phyloP scores from a whole-genome alignment of 805 yeast species.

The Hanseniaspora jakobsenii region DNA sequence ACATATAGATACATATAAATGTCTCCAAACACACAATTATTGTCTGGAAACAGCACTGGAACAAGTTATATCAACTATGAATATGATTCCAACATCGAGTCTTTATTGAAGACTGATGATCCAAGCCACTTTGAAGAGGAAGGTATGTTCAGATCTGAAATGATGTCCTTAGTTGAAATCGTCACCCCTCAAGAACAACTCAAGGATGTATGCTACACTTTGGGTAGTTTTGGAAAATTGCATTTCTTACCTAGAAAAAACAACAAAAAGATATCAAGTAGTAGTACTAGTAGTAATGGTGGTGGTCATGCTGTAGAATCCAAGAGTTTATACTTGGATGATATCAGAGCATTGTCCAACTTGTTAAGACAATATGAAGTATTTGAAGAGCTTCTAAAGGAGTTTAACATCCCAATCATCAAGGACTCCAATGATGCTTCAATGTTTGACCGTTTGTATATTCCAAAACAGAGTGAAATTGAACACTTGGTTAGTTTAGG shows the following conservation, averaged over 20 bases:
- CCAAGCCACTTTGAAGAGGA: slow-evolving; percentile 21
- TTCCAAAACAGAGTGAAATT: slow-evolving; percentile 43
- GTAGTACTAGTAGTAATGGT: no score
- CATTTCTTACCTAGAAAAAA: slow-evolving; percentile 40
- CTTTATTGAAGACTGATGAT: neutral
- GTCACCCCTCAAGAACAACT: slow-evolving; percentile 85
- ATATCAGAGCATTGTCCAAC: slow-evolving; percentile 70
- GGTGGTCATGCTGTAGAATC: no score
- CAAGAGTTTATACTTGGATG: slow-evolving; percentile 77
- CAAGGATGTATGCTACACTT: slow-evolving; percentile 68
- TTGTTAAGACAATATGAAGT: slow-evolving; percentile 72
- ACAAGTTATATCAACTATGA: neutral
- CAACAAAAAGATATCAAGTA: neutral
- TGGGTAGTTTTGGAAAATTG: slow-evolving; percentile 76
- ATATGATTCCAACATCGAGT: neutral
- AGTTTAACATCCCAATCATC: slow-evolving; percentile 36
- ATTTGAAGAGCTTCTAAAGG: slow-evolving; percentile 39
- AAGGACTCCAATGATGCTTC: slow-evolving; percentile 22
- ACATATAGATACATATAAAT: no score
- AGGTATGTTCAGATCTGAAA: slow-evolving; percentile 67
- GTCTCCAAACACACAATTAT: slow-evolving; percentile 7
- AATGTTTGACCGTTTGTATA: slow-evolving; percentile 25
- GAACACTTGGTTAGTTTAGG: slow-evolving; percentile 60
- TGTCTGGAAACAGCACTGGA: slow-evolving; percentile 2
- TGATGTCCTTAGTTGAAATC: slow-evolving; percentile 85